Conservation (phyloP, 768 basidiomycete species). For the Serendipita sp. region DNA sequence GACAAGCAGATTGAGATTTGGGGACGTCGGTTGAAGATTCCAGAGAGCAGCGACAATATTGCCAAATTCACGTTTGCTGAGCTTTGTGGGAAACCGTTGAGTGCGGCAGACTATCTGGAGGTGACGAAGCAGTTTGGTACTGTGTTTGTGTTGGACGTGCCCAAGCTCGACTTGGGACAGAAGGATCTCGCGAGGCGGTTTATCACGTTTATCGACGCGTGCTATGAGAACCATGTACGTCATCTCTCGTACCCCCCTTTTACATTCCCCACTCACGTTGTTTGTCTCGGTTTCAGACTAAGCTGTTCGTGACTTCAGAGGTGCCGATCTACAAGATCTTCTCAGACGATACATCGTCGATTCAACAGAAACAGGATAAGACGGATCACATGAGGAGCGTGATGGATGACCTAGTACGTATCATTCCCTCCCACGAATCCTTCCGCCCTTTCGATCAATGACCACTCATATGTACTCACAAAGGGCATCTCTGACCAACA, state of each 20-base stretch:
- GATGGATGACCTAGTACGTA: constrained; percentile 84
- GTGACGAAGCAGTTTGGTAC: constrained; percentile 78
- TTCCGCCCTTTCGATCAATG: constrained; percentile 7
- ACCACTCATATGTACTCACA: neutral
- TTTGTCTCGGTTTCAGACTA: constrained; percentile 37
- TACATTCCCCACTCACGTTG: neutral
- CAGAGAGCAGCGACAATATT: constrained; percentile 61
- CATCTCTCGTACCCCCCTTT: neutral
- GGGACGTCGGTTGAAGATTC: constrained; percentile 70
- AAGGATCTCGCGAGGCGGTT: constrained; percentile 91
- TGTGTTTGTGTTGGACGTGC: constrained; percentile 74
- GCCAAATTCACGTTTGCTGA: constrained; percentile 79
- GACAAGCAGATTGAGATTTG: constrained; percentile 67
- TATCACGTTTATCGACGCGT: constrained; percentile 95
- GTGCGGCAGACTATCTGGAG: constrained; percentile 92
- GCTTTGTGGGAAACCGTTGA: constrained; percentile 75
- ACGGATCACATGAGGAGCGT: constrained; percentile 82
- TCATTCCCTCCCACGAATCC: constrained; percentile 11
- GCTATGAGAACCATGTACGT: constrained; percentile 75
- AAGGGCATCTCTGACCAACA: constrained; percentile 64
- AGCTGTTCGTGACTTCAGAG: constrained; percentile 82
- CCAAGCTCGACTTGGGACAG: constrained; percentile 69
- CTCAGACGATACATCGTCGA: constrained; percentile 39
- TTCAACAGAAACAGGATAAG: constrained; percentile 24
- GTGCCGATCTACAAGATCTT: constrained; percentile 85